A percentile compares a stretch with the other conserved stretches of the same genome.
Conservation (phyloP, 768 basidiomycete genomes). For the Suillus ampliporus region DNA sequence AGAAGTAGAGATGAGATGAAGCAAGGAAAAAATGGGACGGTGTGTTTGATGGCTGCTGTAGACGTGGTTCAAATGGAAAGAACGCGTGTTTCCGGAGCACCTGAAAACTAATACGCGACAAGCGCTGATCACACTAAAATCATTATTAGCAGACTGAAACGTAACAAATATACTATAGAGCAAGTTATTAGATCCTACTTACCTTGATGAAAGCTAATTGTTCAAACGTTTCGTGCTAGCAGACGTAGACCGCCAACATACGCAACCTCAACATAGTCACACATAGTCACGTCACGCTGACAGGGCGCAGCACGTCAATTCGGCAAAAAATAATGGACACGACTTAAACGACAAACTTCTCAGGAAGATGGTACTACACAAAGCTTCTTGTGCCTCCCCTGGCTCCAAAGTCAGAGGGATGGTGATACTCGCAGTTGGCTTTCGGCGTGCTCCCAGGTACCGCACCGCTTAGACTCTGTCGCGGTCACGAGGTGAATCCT, state of each 20-base stretch:
- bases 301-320: neutral
- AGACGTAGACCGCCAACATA: neutral
- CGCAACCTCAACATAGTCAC: neutral
- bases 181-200: neutral
- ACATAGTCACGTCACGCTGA: neutral
- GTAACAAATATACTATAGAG: neutral
- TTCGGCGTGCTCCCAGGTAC: no score
- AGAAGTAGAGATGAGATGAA: constrained; percentile 3
- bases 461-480: no score
- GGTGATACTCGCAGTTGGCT: no score
- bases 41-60: constrained; percentile 6
- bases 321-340: neutral
- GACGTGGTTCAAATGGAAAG: constrained; percentile 3
- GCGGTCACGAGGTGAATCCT: no score
- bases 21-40: constrained; percentile 8
- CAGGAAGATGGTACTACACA: constrained; percentile 24
- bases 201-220: neutral
- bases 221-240: neutral
- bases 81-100: constrained; percentile 2
- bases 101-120: neutral
- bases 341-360: neutral
- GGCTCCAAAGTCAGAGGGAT: no score
- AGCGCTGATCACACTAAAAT: neutral
- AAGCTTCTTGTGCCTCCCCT: constrained; percentile 45
- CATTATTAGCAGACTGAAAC: neutral